Base-by-base conservation (phyloP, 495 filamentous ascomycete genomes). In the Podospora comata region DNA sequence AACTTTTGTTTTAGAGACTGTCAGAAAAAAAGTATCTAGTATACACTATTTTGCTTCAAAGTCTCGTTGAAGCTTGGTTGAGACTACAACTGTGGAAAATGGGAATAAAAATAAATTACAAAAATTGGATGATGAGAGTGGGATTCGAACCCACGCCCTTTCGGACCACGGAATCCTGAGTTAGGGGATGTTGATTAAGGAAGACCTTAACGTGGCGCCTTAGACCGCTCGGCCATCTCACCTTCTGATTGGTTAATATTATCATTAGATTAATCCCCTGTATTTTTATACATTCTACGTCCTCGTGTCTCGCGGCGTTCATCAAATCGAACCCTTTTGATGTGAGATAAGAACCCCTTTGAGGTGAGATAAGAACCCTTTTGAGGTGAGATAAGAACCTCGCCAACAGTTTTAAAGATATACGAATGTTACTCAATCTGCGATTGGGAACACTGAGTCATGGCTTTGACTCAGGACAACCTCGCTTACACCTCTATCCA, bases 121-220 rank as follows among this genome's bases (percentile, higher is more conserved):
- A 32, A 32, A 32, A 32, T 32, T 32, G 30, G 7, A 32, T 48
- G 39, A 48, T 48, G 39, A 77, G 74, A 78, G 74, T 78, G 73
- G 74, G 76, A 77, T 77, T 78, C 75, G 73, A 75, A 78, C 76
- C 75, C 75, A 74, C 76, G 74, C 74, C 74, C 74, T 76, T 73
- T 78, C 72, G 76, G 72, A 78, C 74, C 70, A 75, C 75, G 73
- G 75, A 77, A 76, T 61, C 59, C 26, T 13, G 59, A 23, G 23
- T 23, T 23, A 23, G 23, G 1, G 59, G 59, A 61, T 61, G 27
- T 61, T 32, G 59, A 61, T 61, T 61, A 61, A 61, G 59, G 59
- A 13, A 48, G 39, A 9, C 39, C 39, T 48, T 48, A 48, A 48
- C 39, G 39, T 48, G 39, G 39, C 39, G 39, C 39, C 39, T 48